Evolutionary conservation across 139 green algal genomes (phyloP), one percentile per base, ranked within the genome.

Genomic region (Auxenochlorella protothecoides): DNA sequence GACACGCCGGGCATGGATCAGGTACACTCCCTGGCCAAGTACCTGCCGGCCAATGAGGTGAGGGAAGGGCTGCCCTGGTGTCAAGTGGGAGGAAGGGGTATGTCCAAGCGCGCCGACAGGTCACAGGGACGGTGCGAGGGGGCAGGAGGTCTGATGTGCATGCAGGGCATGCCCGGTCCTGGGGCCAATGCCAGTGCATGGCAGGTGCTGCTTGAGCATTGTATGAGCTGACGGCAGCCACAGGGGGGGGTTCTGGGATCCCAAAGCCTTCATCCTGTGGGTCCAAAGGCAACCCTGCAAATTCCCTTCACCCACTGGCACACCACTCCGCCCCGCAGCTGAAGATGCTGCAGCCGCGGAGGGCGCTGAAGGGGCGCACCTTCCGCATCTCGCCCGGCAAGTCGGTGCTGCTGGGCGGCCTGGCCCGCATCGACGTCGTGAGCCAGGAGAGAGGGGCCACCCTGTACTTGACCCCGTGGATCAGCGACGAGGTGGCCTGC

Each of bases 381-480:
- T 99, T 89, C 79, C 85, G 94, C 56, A 61, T 91, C 0, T 80
- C 60, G 2, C 64, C 78, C 2, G 93, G 92, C 15, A 80, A 84
- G 68, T 91, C 77, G 15, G 63, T 99, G 0, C 74, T 90, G 59
- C 59, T 98, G 8, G 95, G 91, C 8, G 94, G 87, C 5, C 57
- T 97, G n/a, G 90, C 84, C 0, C 82, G 94, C 12, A n/a, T 99
- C 27, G 95, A 99, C 75, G 77, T 98, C 10, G 9, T 92, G n/a
- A 69, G 75, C 0, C 66, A 67, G 27, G 85, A 85, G 0, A 44
- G 27, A 1, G 83, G 78, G 0, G 76, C 85, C 5, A 96, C 92
- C 2, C 69, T 98, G 9, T 99, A 99, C 80, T 75, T 99, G 14
- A 97, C 94, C 0, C 70, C 93, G 3, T 98, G 89, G 87, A 83